Evolutionary conservation across 139 green algal species (phyloP), one percentile per base, ranked within the genome.

Genomic region (Chlorella sp.): DNA sequence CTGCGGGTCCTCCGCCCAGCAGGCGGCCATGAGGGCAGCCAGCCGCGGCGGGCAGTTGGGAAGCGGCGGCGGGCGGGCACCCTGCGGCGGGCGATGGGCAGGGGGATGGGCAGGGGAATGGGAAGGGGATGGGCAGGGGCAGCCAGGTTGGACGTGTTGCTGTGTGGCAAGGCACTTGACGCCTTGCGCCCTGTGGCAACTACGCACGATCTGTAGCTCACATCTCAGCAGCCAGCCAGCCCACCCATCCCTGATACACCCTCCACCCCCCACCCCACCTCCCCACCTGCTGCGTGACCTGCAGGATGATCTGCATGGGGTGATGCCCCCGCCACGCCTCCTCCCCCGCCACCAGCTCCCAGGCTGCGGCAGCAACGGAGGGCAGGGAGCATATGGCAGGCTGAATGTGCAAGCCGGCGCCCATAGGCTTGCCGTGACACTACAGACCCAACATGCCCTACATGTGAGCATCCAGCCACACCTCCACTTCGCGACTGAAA

Each of bases 291-390:
- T 84, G 74, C 28, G 84, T 67, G 26, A 88, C 85, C 32, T 78
- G 64, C 34, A 78, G 0, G 38, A 78, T 67, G 48, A 88, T 73
- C 51, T 88, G 85, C 62, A 76, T 80, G 48, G 79, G 48, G 36
- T 79, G 73, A 20, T 41, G 38, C 32, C 51, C 34, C 0, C 32
- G 34, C 54, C 67, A 87, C 5, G 83, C 43, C 43, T 82, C 48
- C 70, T 82, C 78, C 38, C 72, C 76, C 0, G 76, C 51, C 70
- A 76, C 76, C 83, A 87, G 76, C 54, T 81, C 69, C 72, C 73
- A 82, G 43, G 80, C 44, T 84, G 65, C 46, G 48, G 34, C 19
- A 6, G 22, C 20, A 68, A 30, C 20, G 19, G 43, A n/a, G 38
- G 24, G 40, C 17, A 69, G 30, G 44, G 0, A 54, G 48, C 8